A percentile compares a stretch with the other conserved stretches of the same genome.
These are phyloP conservation scores for Tetragonia tetragonoides DNA, from an alignment of 148 eudicot genomes.

Conservation along the genomic window DNA sequence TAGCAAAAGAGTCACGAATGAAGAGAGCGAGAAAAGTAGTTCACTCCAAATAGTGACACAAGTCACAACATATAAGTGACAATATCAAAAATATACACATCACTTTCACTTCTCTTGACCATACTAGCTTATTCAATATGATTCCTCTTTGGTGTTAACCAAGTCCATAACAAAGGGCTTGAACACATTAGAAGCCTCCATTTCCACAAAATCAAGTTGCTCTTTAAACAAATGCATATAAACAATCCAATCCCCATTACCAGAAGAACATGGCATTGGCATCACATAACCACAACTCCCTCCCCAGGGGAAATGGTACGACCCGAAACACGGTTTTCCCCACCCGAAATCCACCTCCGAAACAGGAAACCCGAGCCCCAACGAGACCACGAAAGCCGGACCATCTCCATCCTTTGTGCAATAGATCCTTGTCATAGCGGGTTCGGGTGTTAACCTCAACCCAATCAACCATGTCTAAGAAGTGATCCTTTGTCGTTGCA, in stretches of 20 bases:
- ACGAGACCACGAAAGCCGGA: constrained; percentile 63
- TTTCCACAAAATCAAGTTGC: constrained; percentile 56
- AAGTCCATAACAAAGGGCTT: constrained; percentile 36
- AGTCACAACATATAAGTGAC: too few species aligned
- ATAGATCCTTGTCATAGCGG: constrained; percentile 43
- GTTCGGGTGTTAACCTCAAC: constrained; percentile 65
- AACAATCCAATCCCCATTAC: constrained; percentile 75
- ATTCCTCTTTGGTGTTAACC: background rate
- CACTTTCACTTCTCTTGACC: too few species aligned
- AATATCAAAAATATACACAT: too few species aligned
- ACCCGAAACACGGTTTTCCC: constrained; percentile 64
- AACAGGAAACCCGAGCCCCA: constrained; percentile 58
- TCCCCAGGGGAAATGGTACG: constrained; percentile 76
- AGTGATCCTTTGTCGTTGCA: constrained; percentile 53
- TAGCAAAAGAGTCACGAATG: too few species aligned
- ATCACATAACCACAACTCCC: constrained; percentile 67
- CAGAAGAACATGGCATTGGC: constrained; percentile 65
- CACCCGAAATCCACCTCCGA: constrained; percentile 67
- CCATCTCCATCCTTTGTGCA: constrained; percentile 35
- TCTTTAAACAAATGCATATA: constrained; percentile 55
- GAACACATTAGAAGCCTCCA: constrained; percentile 39
- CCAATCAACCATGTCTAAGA: constrained; percentile 65
- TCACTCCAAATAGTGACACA: too few species aligned
- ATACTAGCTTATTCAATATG: too few species aligned
- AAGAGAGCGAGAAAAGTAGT: too few species aligned